These are phyloP conservation scores for Eucalyptus sp. DNA, from an alignment of 345 rosid species.

Conservation along the genomic window DNA sequence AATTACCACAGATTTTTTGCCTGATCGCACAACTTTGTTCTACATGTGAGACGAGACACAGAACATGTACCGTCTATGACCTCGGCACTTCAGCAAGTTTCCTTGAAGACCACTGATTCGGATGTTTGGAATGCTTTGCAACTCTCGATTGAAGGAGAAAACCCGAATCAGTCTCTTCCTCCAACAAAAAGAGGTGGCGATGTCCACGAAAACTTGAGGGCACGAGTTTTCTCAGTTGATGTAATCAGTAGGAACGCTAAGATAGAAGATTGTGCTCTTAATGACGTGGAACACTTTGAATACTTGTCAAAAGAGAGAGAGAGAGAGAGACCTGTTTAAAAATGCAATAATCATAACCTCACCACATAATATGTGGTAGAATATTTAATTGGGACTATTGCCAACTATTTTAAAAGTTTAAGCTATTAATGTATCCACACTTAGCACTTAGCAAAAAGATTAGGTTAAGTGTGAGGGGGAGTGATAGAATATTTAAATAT, in stretches of 20 bases:
- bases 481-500: too few relatives aligned
- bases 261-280: neutral
- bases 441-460: too few relatives aligned
- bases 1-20: neutral
- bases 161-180: neutral
- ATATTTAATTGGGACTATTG: too few relatives aligned
- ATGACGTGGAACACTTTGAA: neutral
- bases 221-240: neutral
- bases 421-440: rapidly evolving
- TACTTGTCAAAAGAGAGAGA: neutral
- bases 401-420: too few relatives aligned
- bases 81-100: neutral
- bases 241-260: neutral
- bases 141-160: neutral
- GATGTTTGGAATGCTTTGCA: neutral
- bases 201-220: neutral
- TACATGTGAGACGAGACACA: neutral
- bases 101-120: neutral
- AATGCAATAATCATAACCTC: neutral
- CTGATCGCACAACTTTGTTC: neutral
- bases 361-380: neutral
- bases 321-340: neutral
- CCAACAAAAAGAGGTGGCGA: neutral
- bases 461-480: too few relatives aligned
- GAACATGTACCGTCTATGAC: neutral